These are phyloP conservation scores for Ustilago xerochloae DNA, from an alignment of 1,284 basidiomycete species.

Conservation along the genomic window DNA sequence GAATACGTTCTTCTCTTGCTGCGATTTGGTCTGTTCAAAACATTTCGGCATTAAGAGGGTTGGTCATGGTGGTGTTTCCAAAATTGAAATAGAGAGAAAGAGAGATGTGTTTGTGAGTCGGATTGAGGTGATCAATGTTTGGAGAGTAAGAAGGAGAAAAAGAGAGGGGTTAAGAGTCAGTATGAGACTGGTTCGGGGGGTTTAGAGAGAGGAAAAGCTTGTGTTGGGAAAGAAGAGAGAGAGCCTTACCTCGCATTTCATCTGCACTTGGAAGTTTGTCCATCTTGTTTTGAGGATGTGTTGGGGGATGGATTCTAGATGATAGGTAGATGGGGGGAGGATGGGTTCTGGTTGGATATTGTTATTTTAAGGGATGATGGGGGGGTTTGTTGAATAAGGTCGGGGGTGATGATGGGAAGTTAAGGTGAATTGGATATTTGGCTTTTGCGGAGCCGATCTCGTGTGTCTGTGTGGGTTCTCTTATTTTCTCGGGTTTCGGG, in stretches of 20 bases:
- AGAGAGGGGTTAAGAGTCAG: not conserved
- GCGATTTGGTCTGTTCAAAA: conserved; percentile 36
- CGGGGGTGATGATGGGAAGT: not conserved
- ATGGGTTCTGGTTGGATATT: too few relatives aligned
- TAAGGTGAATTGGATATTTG: not conserved
- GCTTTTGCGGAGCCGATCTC: too few relatives aligned
- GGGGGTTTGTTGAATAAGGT: too few relatives aligned
- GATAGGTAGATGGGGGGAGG: not conserved
- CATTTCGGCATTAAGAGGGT: not conserved
- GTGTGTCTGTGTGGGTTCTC: too few relatives aligned
- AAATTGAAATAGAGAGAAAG: too few relatives aligned
- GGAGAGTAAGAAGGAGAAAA: not conserved
- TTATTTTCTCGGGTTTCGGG: too few relatives aligned
- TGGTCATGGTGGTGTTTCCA: not conserved
- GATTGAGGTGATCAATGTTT: too few relatives aligned
- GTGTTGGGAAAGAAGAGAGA: not conserved
- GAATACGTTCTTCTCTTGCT: conserved; percentile 81
- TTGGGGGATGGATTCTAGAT: too few relatives aligned
- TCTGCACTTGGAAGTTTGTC: conserved; percentile 51
- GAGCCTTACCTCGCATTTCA: conserved; percentile 47
- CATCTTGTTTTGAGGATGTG: too few relatives aligned
- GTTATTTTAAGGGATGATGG: too few relatives aligned
- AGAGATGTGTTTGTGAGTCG: too few relatives aligned
- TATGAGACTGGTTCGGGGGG: not conserved
- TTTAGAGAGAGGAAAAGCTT: not conserved